Base-by-base conservation (phyloP, 2,329 filamentous ascomycete genomes). In the Penicillium sclerotiorum region DNA sequence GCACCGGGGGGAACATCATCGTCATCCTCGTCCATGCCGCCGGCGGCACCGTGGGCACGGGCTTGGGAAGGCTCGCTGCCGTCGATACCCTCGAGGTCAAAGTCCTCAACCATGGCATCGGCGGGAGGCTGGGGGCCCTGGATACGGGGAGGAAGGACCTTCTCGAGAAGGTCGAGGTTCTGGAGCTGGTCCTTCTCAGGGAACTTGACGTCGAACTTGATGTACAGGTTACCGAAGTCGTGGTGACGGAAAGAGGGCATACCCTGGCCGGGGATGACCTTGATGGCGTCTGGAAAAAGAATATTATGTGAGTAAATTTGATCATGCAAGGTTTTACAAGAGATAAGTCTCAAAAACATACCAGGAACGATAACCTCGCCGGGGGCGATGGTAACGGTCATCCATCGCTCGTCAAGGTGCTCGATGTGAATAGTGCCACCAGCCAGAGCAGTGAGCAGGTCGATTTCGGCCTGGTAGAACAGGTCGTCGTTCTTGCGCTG, bases 141-240 rank as follows among this genome's bases (percentile, higher is more conserved):
- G 32, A 82, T 72, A 50, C 85, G 87, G 2, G 88, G 75, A 2
- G 93, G 93, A n/a, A 99, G 83, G 47, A 96, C 86, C 62, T 86
- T 82, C 68, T 94, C 91, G 32, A 99, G 85, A 11, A 86, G 80
- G 49, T 89, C 84, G 62, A 95, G 88, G 55, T 89, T 87, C 50
- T 84, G 80, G 13, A 85, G 77, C 30, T 82, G 70, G 68, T 83
- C 79, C 77, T 86, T 87, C 67, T 89, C 87, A 41, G 94, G 94
- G 82, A 99, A 97, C 77, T 95, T 96, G 76, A 99, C 91, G 66
- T 89, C 87, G 78, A 99, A 99, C 70, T 95, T 90, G 67, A 99
- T 91, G 79, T 94, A 99, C 63, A 99, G 80, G 77, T 99, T 96
- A 66, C 94, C 94, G 68, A 83, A 86, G 74, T 97, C 89, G 80